Evolutionary conservation across 805 yeast genomes (phyloP).

Genomic region (Lipomyces oligophaga): DNA sequence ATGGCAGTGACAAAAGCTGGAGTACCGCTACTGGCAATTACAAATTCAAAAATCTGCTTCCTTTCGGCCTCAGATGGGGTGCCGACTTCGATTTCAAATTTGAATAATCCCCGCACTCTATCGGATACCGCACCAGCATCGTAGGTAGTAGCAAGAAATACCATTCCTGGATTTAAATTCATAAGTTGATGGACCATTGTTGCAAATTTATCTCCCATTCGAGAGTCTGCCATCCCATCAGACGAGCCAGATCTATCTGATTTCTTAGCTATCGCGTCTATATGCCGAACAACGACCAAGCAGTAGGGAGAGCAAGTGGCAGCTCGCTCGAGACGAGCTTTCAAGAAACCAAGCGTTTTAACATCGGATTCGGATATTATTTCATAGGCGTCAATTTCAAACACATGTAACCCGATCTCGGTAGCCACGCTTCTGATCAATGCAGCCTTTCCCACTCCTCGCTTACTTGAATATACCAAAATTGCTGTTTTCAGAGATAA

Average conservation of each 20-base stretch:
- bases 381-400: conserved; percentile 68
- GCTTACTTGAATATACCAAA: conserved; percentile 60
- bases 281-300: conserved; percentile 61
- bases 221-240: too few relatives aligned
- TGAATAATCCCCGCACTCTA: conserved; percentile 60
- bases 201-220: conserved; percentile 45
- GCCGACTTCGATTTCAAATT: conserved; percentile 69
- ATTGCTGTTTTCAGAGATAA: conserved; percentile 56
- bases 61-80: conserved; percentile 83
- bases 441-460: conserved; percentile 77
- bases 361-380: conserved; percentile 66
- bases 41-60: conserved; percentile 52
- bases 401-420: conserved; percentile 60
- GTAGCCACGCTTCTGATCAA: conserved; percentile 53
- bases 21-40: conserved; percentile 34
- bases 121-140: conserved; percentile 68
- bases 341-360: conserved; percentile 71
- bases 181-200: conserved; percentile 57
- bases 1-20: background rate
- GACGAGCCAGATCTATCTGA: conserved; percentile 54
- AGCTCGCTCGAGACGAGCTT: conserved; percentile 70
- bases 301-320: conserved; percentile 44
- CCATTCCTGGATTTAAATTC: conserved; percentile 39
- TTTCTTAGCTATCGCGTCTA: conserved; percentile 70
- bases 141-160: conserved; percentile 63